Evolutionary conservation across 1,139 yeast genomes (phyloP).

Genomic region (Arxiozyma heterogenica): DNA sequence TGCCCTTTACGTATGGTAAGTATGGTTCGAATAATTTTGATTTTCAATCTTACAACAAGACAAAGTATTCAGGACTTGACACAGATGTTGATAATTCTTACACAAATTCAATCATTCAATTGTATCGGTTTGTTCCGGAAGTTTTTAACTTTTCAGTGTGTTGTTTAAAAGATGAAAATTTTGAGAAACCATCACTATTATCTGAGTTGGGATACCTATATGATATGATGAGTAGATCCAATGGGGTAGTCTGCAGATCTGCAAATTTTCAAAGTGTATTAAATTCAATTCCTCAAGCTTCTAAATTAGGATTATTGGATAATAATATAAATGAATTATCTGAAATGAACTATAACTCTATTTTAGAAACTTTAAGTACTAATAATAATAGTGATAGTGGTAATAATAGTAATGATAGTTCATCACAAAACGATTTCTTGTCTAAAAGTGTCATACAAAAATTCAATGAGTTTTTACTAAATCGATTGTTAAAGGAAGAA

Average conservation of each 20-base stretch:
- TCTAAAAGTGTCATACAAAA: constrained; percentile 17
- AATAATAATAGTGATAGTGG: not conserved
- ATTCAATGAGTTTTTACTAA: constrained; percentile 24
- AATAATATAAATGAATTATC: constrained; percentile 1
- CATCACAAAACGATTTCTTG: not conserved
- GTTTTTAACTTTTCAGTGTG: constrained; percentile 56
- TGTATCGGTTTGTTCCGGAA: constrained; percentile 71
- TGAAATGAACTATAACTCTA: constrained; percentile 1
- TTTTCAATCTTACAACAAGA: constrained; percentile 70
- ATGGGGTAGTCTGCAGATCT: constrained; percentile 40
- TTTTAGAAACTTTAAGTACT: not conserved
- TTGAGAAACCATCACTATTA: constrained; percentile 43
- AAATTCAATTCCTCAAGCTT: constrained; percentile 40
- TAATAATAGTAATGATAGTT: not conserved
- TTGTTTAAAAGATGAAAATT: constrained; percentile 50
- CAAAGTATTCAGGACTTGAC: constrained; percentile 77
- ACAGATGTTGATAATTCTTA: constrained; percentile 77
- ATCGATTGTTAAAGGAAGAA: constrained; percentile 24
- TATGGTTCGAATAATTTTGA: constrained; percentile 95
- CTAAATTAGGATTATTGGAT: constrained; percentile 19
- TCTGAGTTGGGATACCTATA: constrained; percentile 81
- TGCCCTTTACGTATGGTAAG: constrained; percentile 74
- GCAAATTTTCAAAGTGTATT: constrained; percentile 48
- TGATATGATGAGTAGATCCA: constrained; percentile 83
- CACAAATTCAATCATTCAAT: constrained; percentile 68